phyloP scores from a whole-genome alignment of 352 stramenopile genomes.

The Phytophthora melonis region DNA sequence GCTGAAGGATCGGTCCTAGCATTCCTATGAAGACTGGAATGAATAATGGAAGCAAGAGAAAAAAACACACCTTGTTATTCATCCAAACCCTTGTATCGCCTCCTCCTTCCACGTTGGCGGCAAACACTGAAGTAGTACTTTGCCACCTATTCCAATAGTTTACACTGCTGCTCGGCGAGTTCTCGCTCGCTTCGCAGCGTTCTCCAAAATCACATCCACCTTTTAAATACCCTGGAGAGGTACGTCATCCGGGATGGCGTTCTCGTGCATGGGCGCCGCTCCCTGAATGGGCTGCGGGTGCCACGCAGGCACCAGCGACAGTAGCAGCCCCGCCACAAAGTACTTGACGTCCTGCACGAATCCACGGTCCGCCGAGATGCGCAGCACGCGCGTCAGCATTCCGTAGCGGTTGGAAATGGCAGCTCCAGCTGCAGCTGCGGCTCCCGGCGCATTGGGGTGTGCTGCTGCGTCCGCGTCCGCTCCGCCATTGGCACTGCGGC shows the following conservation, averaged over 20 bases:
- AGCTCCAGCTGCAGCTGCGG: constrained; percentile 22
- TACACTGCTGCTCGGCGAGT: constrained; percentile 29
- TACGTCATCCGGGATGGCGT: constrained; percentile 64
- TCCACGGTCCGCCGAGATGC: constrained; percentile 78
- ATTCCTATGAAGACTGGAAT: not conserved
- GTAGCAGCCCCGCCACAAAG: constrained; percentile 76
- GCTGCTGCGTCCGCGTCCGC: constrained; percentile 23
- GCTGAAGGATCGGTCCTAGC: not conserved
- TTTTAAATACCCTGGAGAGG: constrained; percentile 82
- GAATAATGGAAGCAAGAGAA: constrained; percentile 3
- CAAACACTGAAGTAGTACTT: not conserved
- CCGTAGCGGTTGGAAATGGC: constrained; percentile 38
- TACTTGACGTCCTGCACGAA: constrained; percentile 81
- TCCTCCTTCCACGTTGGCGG: constrained; percentile 13
- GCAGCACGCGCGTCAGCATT: constrained; percentile 59
- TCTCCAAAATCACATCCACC: constrained; percentile 18
- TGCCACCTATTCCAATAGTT: constrained; percentile 29
- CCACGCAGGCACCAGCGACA: constrained; percentile 85
- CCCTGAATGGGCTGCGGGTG: constrained; percentile 68
- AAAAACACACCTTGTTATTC: constrained; percentile 27
- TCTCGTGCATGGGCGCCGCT: constrained; percentile 38
- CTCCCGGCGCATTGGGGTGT: constrained; percentile 30
- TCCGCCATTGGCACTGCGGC: constrained; percentile 34
- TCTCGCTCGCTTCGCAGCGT: constrained; percentile 3
- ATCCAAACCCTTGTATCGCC: constrained; percentile 21